phyloP scores from a whole-genome alignment of 202 grass and related monocot genomes.

The Eragrostis tef region DNA sequence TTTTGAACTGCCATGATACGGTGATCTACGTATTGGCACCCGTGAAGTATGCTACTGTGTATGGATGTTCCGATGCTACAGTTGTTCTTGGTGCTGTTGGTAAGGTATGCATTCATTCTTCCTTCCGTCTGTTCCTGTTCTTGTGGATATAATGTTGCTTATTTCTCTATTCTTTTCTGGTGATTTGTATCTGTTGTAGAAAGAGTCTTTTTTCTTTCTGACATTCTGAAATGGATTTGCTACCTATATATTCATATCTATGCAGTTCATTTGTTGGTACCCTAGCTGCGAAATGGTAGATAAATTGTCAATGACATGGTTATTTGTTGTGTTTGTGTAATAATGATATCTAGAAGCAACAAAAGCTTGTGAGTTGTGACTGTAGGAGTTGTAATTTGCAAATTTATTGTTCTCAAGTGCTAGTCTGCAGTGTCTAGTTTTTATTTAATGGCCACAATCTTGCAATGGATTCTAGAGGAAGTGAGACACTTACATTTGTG shows the following conservation, averaged over 20 bases:
- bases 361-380: background rate
- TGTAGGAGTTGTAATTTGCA: background rate
- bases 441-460: constrained; percentile 13
- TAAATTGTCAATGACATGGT: background rate
- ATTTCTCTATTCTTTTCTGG: background rate
- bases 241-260: background rate
- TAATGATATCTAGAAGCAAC: background rate
- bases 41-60: constrained; percentile 71
- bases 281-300: constrained; percentile 13
- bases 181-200: constrained; percentile 16
- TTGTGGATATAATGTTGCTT: background rate
- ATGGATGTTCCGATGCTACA: constrained; percentile 78
- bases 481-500: background rate
- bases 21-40: constrained; percentile 96
- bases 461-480: background rate
- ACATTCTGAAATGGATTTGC: constrained; percentile 15
- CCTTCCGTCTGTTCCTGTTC: constrained; percentile 19
- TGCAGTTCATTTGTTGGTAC: constrained; percentile 6
- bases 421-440: background rate
- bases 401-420: background rate
- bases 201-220: constrained; percentile 19
- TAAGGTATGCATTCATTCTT: constrained; percentile 62
- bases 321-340: constrained; percentile 21
- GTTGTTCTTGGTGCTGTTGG: constrained; percentile 79
- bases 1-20: constrained; percentile 97